phyloP scores from a whole-genome alignment of 768 basidiomycete genomes.

The Auricularia auricula-judae region DNA sequence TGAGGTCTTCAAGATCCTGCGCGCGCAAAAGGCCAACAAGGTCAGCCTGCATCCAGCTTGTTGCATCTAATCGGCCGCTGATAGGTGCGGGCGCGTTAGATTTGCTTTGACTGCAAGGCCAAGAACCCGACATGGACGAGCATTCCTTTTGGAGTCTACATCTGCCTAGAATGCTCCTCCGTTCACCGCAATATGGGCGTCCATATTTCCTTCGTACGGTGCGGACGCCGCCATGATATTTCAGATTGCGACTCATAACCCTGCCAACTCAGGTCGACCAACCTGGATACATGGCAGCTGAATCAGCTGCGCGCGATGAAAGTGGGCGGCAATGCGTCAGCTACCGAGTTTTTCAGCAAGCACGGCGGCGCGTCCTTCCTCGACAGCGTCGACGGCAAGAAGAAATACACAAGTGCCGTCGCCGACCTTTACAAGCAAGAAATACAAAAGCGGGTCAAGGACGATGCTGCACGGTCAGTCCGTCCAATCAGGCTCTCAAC shows the following conservation, averaged over 20 bases:
- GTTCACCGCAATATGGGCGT: conserved; percentile 95
- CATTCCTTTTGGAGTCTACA: conserved; percentile 92
- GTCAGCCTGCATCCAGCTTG: conserved; percentile 24
- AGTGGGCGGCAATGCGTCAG: conserved; percentile 82
- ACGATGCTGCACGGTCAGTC: conserved; percentile 58
- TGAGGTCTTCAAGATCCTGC: conserved; percentile 72
- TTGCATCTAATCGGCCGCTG: conserved; percentile 4
- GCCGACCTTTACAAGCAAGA: conserved; percentile 92
- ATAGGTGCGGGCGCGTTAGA: conserved; percentile 25
- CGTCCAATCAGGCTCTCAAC: neutral
- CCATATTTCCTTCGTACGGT: conserved; percentile 96
- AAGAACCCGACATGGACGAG: conserved; percentile 98
- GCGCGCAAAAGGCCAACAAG: conserved; percentile 82
- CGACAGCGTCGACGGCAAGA: conserved; percentile 67
- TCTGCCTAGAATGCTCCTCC: conserved; percentile 94
- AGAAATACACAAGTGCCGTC: conserved; percentile 76
- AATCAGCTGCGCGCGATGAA: conserved; percentile 92
- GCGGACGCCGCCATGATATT: conserved; percentile 16
- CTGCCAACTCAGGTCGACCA: conserved; percentile 62
- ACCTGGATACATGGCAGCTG: conserved; percentile 90
- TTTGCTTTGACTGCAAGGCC: conserved; percentile 91
- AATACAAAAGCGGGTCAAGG: conserved; percentile 64
- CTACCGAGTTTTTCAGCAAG: conserved; percentile 81
- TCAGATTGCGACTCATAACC: conserved; percentile 1
- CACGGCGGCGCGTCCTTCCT: conserved; percentile 69